Conservation (phyloP, 306 rosid species). For the Dalbergia cultrata region DNA sequence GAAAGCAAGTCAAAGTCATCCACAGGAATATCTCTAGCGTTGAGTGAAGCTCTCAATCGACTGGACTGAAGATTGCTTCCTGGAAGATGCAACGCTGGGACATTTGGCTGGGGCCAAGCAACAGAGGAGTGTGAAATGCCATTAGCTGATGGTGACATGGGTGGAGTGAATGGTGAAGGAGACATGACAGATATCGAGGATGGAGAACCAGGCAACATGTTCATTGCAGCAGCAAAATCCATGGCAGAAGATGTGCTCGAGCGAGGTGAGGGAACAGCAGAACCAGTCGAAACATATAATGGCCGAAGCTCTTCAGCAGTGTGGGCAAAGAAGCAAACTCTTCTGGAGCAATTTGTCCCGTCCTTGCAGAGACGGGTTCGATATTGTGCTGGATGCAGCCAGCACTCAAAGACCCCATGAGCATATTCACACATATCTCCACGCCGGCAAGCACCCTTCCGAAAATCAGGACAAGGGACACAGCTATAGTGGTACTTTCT, state of each 20-base stretch:
- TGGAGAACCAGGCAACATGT: slow-evolving; percentile 89
- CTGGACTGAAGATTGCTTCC: slow-evolving; percentile 92
- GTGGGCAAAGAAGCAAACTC: slow-evolving; percentile 97
- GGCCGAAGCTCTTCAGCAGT: slow-evolving; percentile 88
- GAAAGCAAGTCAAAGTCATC: slow-evolving; percentile 74
- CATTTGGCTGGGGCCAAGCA: slow-evolving; percentile 93
- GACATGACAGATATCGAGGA: slow-evolving; percentile 85
- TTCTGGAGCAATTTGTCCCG: slow-evolving; percentile 80
- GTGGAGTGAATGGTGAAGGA: slow-evolving; percentile 90
- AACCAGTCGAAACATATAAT: slow-evolving; percentile 88
- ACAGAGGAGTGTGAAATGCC: slow-evolving; percentile 78
- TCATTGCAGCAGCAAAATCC: slow-evolving; percentile 95
- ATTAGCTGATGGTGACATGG: slow-evolving; percentile 87
- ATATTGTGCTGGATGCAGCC: slow-evolving; percentile 97
- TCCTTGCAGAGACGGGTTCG: slow-evolving; percentile 94
- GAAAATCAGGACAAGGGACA: slow-evolving; percentile 94
- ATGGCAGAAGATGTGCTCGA: slow-evolving; percentile 81
- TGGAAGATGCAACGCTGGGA: slow-evolving; percentile 89
- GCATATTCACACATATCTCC: slow-evolving; percentile 99
- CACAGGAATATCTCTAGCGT: slow-evolving; percentile 79
- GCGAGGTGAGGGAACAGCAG: slow-evolving; percentile 94
- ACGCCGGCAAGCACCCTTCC: slow-evolving; percentile 93
- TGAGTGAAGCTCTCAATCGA: slow-evolving; percentile 85
- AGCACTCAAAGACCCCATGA: slow-evolving; percentile 96
- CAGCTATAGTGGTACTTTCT: slow-evolving; percentile 95